phyloP scores from a whole-genome alignment of 176 grass and related monocot genomes.

The Dendrocalamus sinicus region DNA sequence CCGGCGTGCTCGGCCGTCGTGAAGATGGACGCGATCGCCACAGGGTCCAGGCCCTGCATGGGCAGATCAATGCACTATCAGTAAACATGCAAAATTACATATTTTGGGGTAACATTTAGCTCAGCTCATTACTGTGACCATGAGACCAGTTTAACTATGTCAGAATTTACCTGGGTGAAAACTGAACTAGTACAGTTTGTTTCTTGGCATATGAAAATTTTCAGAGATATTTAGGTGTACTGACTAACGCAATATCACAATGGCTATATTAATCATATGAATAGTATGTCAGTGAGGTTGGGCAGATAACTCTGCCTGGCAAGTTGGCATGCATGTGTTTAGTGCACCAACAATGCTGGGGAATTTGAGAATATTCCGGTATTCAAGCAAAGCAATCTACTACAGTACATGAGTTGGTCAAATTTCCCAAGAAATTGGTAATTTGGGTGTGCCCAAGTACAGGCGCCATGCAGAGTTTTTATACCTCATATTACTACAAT shows the following conservation, averaged over 20 bases:
- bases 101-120: neutral
- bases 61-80: neutral
- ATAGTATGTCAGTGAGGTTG: slow-evolving; percentile 5
- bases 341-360: slow-evolving; percentile 27
- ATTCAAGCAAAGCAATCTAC: neutral
- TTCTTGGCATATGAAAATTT: neutral
- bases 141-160: neutral
- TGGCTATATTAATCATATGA: neutral
- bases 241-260: neutral
- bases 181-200: neutral
- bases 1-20: slow-evolving; percentile 80
- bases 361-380: slow-evolving; percentile 4
- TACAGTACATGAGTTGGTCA: neutral
- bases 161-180: neutral
- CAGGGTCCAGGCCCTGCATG: slow-evolving; percentile 78
- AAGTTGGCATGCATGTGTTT: slow-evolving; percentile 44
- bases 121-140: neutral
- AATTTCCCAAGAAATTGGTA: slow-evolving; percentile 31
- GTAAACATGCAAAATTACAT: neutral
- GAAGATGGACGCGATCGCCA: slow-evolving; percentile 85
- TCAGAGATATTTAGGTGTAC: neutral
- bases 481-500: neutral
- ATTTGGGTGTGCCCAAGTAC: neutral
- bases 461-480: neutral
- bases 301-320: slow-evolving; percentile 36